phyloP scores from a whole-genome alignment of 2,329 filamentous ascomycete genomes.

The Botrytis sinoallii region DNA sequence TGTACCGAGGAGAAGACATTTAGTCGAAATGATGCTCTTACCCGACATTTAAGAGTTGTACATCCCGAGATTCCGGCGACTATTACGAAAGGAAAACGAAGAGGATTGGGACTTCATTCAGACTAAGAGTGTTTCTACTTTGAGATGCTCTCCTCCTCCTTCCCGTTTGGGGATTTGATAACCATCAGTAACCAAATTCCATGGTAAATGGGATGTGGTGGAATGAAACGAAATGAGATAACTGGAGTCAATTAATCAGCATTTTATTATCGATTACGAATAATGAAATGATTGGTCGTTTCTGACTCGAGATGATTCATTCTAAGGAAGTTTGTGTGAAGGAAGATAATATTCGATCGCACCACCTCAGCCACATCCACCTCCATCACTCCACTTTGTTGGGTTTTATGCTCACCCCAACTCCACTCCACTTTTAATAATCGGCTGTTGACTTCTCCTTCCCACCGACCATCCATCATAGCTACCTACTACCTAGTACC shows the following conservation, averaged over 20 bases:
- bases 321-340: not conserved
- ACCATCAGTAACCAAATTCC: not conserved
- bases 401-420: not conserved
- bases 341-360: not conserved
- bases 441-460: not conserved
- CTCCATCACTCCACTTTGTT: not conserved
- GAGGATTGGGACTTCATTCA: not conserved
- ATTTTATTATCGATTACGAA: not conserved
- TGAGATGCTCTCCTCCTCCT: not conserved
- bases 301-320: not conserved
- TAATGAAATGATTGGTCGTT: not conserved
- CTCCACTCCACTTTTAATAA: not conserved
- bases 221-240: not conserved
- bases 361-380: slow-evolving; percentile 1
- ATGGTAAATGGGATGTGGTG: not conserved
- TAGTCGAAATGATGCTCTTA: slow-evolving; percentile 89
- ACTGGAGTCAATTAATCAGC: not conserved
- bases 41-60: slow-evolving; percentile 89
- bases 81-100: slow-evolving; percentile 61
- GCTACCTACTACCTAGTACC: not conserved
- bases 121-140: not conserved
- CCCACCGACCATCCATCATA: not conserved
- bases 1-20: slow-evolving; percentile 98
- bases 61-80: slow-evolving; percentile 80
- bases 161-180: not conserved